Conservation (phyloP, 306 rosid genomes). For the Cicer yamashitae region DNA sequence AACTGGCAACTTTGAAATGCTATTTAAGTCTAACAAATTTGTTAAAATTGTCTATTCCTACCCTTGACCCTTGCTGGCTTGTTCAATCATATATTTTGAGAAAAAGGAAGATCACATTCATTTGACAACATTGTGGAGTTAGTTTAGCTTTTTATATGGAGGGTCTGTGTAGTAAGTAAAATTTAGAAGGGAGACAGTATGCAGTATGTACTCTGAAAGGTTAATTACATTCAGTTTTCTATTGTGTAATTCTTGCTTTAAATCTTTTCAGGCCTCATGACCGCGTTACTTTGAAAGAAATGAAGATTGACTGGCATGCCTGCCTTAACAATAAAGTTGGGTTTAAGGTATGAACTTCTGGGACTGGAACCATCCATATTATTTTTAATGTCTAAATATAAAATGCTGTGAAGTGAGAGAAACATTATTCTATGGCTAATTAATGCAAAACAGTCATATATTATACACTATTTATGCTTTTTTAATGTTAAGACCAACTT, state of each 20-base stretch:
- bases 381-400: slow-evolving; percentile 13
- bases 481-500: background rate
- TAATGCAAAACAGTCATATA: background rate
- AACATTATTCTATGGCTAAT: background rate
- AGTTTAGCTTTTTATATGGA: slow-evolving; percentile 19
- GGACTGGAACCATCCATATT: slow-evolving; percentile 10
- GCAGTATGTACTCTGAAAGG: slow-evolving; percentile 17
- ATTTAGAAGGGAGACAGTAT: background rate
- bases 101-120: slow-evolving; percentile 34
- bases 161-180: background rate
- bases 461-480: background rate
- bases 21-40: slow-evolving; percentile 11
- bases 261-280: slow-evolving; percentile 85
- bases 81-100: slow-evolving; percentile 30
- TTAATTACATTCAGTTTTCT: slow-evolving; percentile 21
- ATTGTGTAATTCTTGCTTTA: slow-evolving; percentile 36
- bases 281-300: slow-evolving; percentile 88
- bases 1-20: slow-evolving; percentile 27
- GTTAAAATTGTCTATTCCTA: slow-evolving; percentile 27
- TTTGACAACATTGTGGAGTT: slow-evolving; percentile 12
- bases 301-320: slow-evolving; percentile 92
- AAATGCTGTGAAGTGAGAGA: slow-evolving; percentile 1
- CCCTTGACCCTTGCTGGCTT: slow-evolving; percentile 29
- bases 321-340: slow-evolving; percentile 95
- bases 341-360: slow-evolving; percentile 72